These are phyloP conservation scores for Barnettozyma californica DNA, from an alignment of 805 yeast genomes.

Conservation along the genomic window DNA sequence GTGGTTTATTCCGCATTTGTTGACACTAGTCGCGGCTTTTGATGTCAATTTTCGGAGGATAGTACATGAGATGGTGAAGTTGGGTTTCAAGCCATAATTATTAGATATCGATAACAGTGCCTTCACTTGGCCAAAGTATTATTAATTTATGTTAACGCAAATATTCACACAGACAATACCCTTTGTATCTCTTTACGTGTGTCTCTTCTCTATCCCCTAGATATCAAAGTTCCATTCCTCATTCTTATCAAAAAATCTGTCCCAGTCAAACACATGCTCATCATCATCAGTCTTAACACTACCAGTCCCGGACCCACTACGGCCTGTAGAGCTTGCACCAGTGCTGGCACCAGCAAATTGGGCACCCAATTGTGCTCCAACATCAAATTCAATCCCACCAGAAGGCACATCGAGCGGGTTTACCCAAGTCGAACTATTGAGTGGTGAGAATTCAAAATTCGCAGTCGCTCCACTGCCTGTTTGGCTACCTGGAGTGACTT, in stretches of 20 bases:
- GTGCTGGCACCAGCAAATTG: neutral
- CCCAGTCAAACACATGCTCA: slow-evolving; percentile 24
- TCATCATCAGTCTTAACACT: slow-evolving; percentile 15
- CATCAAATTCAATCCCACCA: neutral
- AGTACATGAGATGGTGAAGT: too few relatives aligned
- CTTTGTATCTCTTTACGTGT: too few relatives aligned
- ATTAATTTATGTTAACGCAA: too few relatives aligned
- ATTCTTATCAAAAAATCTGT: slow-evolving; percentile 22
- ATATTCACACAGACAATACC: too few relatives aligned
- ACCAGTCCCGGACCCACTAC: slow-evolving; percentile 4
- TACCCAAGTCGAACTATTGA: neutral
- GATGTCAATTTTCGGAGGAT: too few relatives aligned
- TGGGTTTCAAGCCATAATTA: neutral
- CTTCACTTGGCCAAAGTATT: too few relatives aligned
- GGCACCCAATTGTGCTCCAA: neutral
- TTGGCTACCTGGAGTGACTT: neutral
- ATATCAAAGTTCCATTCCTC: slow-evolving; percentile 12
- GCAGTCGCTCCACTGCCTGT: neutral
- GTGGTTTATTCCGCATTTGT: neutral
- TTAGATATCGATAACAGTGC: too few relatives aligned
- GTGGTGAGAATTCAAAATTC: neutral
- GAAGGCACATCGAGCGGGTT: neutral
- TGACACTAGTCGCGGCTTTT: neutral
- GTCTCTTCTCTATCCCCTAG: too few relatives aligned
- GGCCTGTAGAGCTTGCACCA: neutral